Percentiles rank a stretch among this genome's conserved stretches.
These are phyloP conservation scores for Hippophae tibetana DNA, from an alignment of 306 rosid species.

Conservation along the genomic window DNA sequence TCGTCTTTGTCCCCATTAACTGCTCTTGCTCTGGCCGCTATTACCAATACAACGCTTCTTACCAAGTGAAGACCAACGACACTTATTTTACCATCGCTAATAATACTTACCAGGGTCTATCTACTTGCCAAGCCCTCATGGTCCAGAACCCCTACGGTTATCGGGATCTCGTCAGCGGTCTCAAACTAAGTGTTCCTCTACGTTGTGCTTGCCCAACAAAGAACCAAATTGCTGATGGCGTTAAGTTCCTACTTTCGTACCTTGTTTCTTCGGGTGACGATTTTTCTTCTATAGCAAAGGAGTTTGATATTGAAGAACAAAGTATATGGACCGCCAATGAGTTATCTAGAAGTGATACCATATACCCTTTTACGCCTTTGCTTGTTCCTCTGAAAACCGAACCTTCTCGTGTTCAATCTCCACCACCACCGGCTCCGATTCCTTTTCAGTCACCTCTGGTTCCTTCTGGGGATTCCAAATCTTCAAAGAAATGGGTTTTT, in stretches of 20 bases:
- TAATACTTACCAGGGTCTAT: slow-evolving; percentile 49
- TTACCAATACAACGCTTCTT: slow-evolving; percentile 46
- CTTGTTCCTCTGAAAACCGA: slow-evolving; percentile 31
- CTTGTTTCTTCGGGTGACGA: slow-evolving; percentile 24
- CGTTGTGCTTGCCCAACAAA: slow-evolving; percentile 59
- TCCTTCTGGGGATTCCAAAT: not conserved
- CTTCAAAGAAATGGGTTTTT: slow-evolving; percentile 38
- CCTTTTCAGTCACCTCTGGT: not conserved
- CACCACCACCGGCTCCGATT: slow-evolving; percentile 6
- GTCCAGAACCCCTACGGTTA: slow-evolving; percentile 23
- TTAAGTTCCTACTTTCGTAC: slow-evolving; percentile 42
- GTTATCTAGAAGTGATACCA: not conserved
- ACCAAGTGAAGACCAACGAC: slow-evolving; percentile 14
- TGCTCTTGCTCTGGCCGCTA: slow-evolving; percentile 40
- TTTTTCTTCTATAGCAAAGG: slow-evolving; percentile 16
- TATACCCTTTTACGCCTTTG: slow-evolving; percentile 47
- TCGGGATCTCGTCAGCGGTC: slow-evolving; percentile 13
- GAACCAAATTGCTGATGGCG: slow-evolving; percentile 32
- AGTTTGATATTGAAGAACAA: slow-evolving; percentile 25
- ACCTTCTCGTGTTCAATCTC: not conserved
- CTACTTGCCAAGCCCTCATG: slow-evolving; percentile 55
- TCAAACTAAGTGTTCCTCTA: slow-evolving; percentile 34
- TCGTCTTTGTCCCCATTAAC: slow-evolving; percentile 37
- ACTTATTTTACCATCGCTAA: slow-evolving; percentile 50
- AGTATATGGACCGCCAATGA: slow-evolving; percentile 37